Percentiles rank a stretch among this genome's conserved stretches.
Evolutionary conservation across 2,329 filamentous ascomycete genomes (phyloP).

Genomic region (Aspergillus sp.): DNA sequence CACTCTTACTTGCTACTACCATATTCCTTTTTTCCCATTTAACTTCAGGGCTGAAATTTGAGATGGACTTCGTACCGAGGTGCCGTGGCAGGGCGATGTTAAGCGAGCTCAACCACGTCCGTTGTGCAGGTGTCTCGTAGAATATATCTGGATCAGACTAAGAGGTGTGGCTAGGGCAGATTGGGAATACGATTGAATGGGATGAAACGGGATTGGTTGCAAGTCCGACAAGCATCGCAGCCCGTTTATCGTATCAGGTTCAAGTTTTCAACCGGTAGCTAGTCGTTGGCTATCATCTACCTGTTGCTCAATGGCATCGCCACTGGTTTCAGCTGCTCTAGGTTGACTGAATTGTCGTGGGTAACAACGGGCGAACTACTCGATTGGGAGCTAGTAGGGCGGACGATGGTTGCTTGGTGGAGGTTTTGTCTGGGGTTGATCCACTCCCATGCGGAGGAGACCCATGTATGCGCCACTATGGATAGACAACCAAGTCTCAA

Average conservation of each 20-base stretch:
- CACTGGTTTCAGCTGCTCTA: slow-evolving; percentile 28
- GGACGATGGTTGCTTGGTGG: not conserved
- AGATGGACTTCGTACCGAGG: not conserved
- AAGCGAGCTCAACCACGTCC: not conserved
- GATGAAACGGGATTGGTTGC: not conserved
- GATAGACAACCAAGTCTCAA: not conserved
- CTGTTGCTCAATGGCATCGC: slow-evolving; percentile 11
- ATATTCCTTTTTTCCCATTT: not conserved
- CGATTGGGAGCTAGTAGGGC: not conserved
- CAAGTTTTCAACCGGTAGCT: not conserved
- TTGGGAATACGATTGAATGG: not conserved
- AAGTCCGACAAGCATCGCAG: not conserved
- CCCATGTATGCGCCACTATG: too few relatives aligned
- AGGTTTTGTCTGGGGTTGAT: not conserved
- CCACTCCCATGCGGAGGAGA: not conserved
- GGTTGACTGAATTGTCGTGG: not conserved
- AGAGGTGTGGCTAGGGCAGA: not conserved
- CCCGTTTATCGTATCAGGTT: not conserved
- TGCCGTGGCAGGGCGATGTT: not conserved
- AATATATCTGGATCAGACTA: not conserved
- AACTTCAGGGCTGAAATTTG: not conserved
- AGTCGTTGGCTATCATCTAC: not conserved
- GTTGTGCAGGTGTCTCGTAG: not conserved
- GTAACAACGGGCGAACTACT: not conserved
- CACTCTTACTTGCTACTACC: not conserved